Conservation (phyloP, 2,329 filamentous ascomycete genomes). For the Colletotrichum camelliae region DNA sequence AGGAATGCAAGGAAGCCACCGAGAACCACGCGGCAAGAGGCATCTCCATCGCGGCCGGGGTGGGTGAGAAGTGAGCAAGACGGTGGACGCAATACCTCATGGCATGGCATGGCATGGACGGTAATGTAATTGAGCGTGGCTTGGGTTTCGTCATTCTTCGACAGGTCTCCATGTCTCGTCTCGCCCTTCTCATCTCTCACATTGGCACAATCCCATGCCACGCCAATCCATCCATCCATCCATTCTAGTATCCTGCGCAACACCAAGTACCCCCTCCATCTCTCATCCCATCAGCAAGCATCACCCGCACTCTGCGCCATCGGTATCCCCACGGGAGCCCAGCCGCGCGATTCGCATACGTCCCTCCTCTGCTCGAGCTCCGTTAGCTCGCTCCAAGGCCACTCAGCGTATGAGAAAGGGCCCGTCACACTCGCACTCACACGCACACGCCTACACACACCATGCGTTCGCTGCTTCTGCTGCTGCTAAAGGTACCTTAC, state of each 20-base stretch:
- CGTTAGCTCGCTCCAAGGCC: neutral
- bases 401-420: neutral
- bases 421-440: neutral
- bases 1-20: neutral
- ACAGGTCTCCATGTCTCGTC: neutral
- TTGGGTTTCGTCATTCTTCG: neutral
- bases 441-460: neutral
- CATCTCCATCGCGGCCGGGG: neutral
- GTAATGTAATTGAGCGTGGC: neutral
- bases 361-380: neutral
- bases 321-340: neutral
- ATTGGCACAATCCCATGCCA: neutral
- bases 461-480: neutral
- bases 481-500: neutral
- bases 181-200: slow-evolving; percentile 2
- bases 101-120: neutral
- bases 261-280: neutral
- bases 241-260: neutral
- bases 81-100: neutral
- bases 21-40: neutral
- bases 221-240: neutral
- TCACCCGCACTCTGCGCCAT: neutral
- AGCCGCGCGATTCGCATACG: neutral
- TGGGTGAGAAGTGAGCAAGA: neutral
- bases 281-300: neutral